Base-by-base conservation (phyloP, 2,329 filamentous ascomycete species). In the Knufia petricola region DNA sequence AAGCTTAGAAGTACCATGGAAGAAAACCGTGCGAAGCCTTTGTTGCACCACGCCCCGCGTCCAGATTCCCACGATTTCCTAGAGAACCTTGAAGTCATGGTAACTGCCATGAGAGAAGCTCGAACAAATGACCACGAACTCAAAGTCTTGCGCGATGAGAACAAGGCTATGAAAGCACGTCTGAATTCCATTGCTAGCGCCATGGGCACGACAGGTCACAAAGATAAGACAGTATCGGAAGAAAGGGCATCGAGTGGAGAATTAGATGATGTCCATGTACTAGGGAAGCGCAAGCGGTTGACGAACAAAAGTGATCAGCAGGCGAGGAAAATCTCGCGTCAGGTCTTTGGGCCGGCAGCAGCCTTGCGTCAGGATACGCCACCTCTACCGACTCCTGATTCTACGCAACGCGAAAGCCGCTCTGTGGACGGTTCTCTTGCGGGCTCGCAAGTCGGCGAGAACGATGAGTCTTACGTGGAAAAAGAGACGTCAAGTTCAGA, bases 251-350 rank as follows among this genome's bases (percentile, higher is more conserved):
- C 13, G 9, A 13, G 3, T 9, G 8, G 15, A 32, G 38, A 36
- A n/a, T 8, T 15, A 9, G 46, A 41, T 15, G 26, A 20, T 15
- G 4, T 4, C 9, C 40, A 37, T 10, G 24, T 46, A 10, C 32
- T 53, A 21, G 53, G 56, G 17, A 55, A 58, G 43, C 52, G 55
- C 17, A 58, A 58, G 37, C 49, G 55, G 23, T 20, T 9, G 17
- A 1, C 19, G 3, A 36, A 24, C 20, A 12, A 36, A 3, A 34
- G 19, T 17, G 28, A 46, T 23, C 23, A 42, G 13, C 20, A 46
- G 23, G 15, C 30, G 20, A 15, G 42, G n/a, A 36, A 36, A 23
- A 4, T 36, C 10, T 19, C 42, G 13, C 42, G 30, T 3, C 42
- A 36, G 23, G n/a, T 15, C 8, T n/a, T 4, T 15, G 15, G 15